A percentile compares a stretch with the other conserved stretches of the same genome.
phyloP scores from a whole-genome alignment of 345 rosid genomes.

The Populus simonii region DNA sequence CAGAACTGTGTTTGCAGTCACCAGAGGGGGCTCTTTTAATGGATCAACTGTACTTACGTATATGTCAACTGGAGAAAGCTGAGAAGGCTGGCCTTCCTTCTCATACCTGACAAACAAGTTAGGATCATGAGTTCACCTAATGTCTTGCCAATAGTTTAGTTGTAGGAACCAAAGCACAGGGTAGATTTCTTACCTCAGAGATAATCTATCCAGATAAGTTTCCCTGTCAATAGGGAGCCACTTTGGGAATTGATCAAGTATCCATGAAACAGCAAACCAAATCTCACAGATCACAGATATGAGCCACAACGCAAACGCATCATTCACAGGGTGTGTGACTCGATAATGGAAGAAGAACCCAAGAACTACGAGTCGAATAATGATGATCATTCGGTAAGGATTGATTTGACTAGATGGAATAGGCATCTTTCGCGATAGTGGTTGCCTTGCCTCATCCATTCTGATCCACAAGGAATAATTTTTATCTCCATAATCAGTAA shows the following conservation, averaged over 20 bases:
- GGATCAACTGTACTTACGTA: neutral
- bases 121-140: neutral
- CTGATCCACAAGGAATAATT: neutral
- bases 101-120: neutral
- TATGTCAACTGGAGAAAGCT: neutral
- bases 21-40: neutral
- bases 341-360: neutral
- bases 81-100: neutral
- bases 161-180: neutral
- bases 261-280: neutral
- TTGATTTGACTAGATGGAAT: neutral
- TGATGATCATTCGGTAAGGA: neutral
- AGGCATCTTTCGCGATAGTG: neutral
- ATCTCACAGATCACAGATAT: neutral
- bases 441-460: neutral
- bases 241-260: neutral
- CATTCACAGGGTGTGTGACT: neutral
- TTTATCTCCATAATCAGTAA: neutral
- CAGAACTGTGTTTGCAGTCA: neutral
- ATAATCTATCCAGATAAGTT: neutral
- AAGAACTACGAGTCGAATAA: neutral
- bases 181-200: neutral
- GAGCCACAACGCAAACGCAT: neutral
- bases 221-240: neutral
- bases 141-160: neutral